Base-by-base conservation (phyloP, 129 eudicot genomes). In the Artemisia argyi region DNA sequence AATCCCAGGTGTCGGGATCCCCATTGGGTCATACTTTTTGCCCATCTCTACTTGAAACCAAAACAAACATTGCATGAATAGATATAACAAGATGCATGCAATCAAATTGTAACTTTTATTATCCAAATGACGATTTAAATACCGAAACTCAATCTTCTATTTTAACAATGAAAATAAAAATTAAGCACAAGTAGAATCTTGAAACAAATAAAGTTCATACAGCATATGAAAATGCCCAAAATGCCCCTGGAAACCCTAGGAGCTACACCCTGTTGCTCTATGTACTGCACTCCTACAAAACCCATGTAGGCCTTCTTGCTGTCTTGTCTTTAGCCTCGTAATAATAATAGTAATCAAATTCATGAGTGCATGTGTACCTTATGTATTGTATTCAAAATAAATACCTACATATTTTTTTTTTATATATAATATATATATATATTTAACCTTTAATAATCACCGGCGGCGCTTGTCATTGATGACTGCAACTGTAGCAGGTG, bases 401-500 rank as follows among this genome's bases (percentile, higher is more conserved):
- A 11, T 35, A 60, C 64, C 73, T 28, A 56, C 66, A 11, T 24
- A 24, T n/a, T n/a, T n/a, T n/a, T n/a, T 1, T 10, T 48, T 55
- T 47, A 3, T 39, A 4, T 46, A 12, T 28, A 26, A 24, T 24
- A 20, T 20, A 20, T 26, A 26, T 35, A 39, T 39, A 39, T 39
- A 39, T 39, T 39, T 6, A 39, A 39, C 46, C 49, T 66, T 75
- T 14, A 72, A 68, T 78, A 82, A 30, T 79, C 91, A 49, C 83
- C 83, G 73, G 77, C 66, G 74, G 84, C 81, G 76, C 84, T 76
- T 42, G 89, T 77, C 82, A 90, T 77, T 14, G 92, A 82, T 12
- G 96, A 79, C 90, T 90, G 93, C 65, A 90, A 61, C 91, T 90
- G 92, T 63, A 90, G 61, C 91, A 90, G 84, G 83, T 90, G 96